These are phyloP conservation scores for Corylus heterophylla DNA, from an alignment of 306 rosid species.

Conservation along the genomic window DNA sequence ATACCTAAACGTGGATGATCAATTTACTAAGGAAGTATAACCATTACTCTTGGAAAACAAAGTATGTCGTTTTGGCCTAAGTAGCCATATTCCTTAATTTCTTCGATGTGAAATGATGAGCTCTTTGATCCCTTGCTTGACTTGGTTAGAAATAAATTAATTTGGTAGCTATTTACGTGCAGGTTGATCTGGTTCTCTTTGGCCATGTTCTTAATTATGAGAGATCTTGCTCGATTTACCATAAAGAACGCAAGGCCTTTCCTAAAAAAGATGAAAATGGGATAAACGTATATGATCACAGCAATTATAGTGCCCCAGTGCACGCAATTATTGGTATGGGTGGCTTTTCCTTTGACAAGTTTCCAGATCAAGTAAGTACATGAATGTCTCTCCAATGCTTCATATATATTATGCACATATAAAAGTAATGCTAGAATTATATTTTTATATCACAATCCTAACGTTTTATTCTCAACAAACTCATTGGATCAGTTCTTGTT, in stretches of 20 bases:
- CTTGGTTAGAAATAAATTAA: too few species aligned
- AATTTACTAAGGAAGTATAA: constrained; percentile 52
- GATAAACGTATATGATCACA: constrained; percentile 63
- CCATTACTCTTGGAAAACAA: constrained; percentile 60
- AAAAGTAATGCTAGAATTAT: too few species aligned
- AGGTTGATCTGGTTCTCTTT: constrained; percentile 79
- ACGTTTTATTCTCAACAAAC: too few species aligned
- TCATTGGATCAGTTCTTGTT: too few species aligned
- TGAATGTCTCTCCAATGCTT: constrained; percentile 8
- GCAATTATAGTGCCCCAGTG: constrained; percentile 76
- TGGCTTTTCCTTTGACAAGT: constrained; percentile 71
- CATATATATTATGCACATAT: background rate
- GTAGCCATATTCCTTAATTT: background rate
- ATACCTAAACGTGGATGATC: constrained; percentile 8
- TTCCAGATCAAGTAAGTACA: constrained; percentile 41
- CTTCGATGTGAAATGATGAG: background rate
- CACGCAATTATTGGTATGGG: constrained; percentile 89
- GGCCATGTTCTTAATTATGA: constrained; percentile 92
- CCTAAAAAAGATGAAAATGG: constrained; percentile 61
- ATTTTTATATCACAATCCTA: too few species aligned
- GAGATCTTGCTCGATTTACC: constrained; percentile 69
- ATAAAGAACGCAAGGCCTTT: constrained; percentile 48
- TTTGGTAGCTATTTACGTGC: constrained; percentile 8
- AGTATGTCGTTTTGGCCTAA: too few species aligned
- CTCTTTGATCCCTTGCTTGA: too few species aligned